A percentile compares a stretch with the other conserved stretches of the same genome.
Conservation (phyloP, 441 rosid species). For the Mallotus repandus region DNA sequence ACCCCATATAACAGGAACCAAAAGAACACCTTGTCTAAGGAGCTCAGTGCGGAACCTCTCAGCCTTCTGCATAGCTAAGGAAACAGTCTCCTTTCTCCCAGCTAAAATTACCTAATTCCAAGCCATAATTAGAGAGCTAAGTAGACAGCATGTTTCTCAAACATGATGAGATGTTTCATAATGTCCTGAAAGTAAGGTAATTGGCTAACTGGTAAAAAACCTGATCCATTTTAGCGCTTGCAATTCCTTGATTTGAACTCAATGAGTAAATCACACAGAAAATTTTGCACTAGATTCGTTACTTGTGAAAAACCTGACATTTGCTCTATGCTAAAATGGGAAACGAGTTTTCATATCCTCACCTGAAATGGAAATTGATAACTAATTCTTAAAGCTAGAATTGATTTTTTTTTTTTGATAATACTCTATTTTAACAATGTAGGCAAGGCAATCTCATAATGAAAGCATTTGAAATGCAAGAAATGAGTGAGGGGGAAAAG, state of each 20-base stretch:
- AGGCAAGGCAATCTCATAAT: not conserved
- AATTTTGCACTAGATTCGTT: not conserved
- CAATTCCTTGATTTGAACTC: not conserved
- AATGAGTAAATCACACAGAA: constrained; percentile 5
- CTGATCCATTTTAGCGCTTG: not conserved
- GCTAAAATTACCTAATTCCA: constrained; percentile 77
- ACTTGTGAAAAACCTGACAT: not conserved
- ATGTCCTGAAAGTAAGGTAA: constrained; percentile 10
- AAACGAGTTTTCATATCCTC: not conserved
- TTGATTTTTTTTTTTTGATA: not conserved
- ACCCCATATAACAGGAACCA: constrained; percentile 84
- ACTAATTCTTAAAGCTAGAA: not conserved
- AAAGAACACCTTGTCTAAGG: constrained; percentile 76
- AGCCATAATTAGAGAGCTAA: constrained; percentile 14
- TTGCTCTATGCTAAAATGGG: not conserved
- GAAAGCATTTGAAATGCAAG: constrained; percentile 9
- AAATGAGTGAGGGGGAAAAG: constrained; percentile 1
- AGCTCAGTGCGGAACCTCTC: constrained; percentile 91
- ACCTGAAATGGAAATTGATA: constrained; percentile 3
- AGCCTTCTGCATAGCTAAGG: constrained; percentile 66
- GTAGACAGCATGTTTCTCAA: not conserved
- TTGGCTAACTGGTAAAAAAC: constrained; percentile 14
- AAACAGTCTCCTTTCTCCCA: constrained; percentile 70
- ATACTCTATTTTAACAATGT: constrained; percentile 2
- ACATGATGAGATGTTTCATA: constrained; percentile 13